Percentiles rank a stretch among this genome's conserved stretches.
Evolutionary conservation across 257 asterid species (phyloP).

Genomic region (Solanum virginianum): DNA sequence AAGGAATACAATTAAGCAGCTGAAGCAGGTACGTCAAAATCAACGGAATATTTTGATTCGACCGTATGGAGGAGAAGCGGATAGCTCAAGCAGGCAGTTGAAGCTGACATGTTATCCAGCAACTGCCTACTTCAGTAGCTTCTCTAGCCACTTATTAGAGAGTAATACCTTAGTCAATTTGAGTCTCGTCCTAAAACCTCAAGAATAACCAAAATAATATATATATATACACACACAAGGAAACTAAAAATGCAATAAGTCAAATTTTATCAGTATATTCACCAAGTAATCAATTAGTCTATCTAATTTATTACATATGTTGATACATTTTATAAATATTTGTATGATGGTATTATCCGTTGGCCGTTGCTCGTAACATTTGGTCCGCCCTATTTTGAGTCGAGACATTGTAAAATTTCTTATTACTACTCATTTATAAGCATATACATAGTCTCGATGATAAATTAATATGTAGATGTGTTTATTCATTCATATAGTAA

Average conservation of each 20-base stretch:
- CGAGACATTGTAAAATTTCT: not conserved
- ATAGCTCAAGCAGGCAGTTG: no score
- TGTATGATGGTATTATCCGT: not conserved
- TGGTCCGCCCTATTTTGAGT: not conserved
- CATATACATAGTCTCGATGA: not conserved
- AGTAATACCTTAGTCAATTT: not conserved
- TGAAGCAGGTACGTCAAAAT: no score
- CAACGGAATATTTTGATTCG: no score
- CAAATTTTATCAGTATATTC: no score
- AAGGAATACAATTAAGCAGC: no score
- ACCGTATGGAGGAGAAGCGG: no score
- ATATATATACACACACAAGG: not conserved
- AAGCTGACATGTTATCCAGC: no score
- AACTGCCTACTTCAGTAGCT: no score
- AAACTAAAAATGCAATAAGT: not conserved
- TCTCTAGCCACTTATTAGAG: no score
- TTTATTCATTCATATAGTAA: not conserved
- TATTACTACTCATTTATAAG: not conserved
- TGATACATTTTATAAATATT: not conserved
- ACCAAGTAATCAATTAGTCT: no score
- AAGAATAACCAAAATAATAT: not conserved
- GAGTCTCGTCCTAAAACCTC: not conserved
- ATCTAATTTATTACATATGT: not conserved
- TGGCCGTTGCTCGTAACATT: not conserved
- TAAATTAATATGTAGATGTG: not conserved